These are phyloP conservation scores for Suillus tomentosus DNA, from an alignment of 768 basidiomycete species.

Conservation along the genomic window DNA sequence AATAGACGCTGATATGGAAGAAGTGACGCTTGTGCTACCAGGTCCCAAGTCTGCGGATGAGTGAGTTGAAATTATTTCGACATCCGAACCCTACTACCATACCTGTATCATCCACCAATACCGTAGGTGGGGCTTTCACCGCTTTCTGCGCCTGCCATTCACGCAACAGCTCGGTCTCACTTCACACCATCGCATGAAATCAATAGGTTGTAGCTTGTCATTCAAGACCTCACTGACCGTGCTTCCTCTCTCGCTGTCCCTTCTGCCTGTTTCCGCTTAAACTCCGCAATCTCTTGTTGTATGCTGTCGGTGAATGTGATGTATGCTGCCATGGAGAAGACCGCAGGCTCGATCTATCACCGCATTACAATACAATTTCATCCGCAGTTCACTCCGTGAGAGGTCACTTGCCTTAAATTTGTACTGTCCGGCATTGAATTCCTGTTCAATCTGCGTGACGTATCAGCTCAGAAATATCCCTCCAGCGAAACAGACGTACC, in stretches of 20 bases:
- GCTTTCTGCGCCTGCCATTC: conserved; percentile 44
- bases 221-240: conserved; percentile 32
- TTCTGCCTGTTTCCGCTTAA: conserved; percentile 41
- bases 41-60: conserved; percentile 10
- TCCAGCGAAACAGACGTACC: conserved; percentile 29
- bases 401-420: conserved; percentile 43
- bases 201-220: not conserved
- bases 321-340: conserved; percentile 57
- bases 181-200: conserved; percentile 23
- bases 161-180: conserved; percentile 43
- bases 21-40: conserved; percentile 17
- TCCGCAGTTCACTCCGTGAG: conserved; percentile 18
- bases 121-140: not conserved
- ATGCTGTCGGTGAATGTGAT: conserved; percentile 43
- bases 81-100: not conserved
- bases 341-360: conserved; percentile 47
- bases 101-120: not conserved
- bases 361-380: conserved; percentile 15
- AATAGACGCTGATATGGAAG: conserved; percentile 25
- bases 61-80: not conserved
- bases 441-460: conserved; percentile 44
- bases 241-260: conserved; percentile 42
- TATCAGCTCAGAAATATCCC: not conserved
- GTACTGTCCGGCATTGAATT: conserved; percentile 56
- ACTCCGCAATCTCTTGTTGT: conserved; percentile 41